Conservation (phyloP, 2,329 filamentous ascomycete genomes). For the Conoideocrella luteorostrata region DNA sequence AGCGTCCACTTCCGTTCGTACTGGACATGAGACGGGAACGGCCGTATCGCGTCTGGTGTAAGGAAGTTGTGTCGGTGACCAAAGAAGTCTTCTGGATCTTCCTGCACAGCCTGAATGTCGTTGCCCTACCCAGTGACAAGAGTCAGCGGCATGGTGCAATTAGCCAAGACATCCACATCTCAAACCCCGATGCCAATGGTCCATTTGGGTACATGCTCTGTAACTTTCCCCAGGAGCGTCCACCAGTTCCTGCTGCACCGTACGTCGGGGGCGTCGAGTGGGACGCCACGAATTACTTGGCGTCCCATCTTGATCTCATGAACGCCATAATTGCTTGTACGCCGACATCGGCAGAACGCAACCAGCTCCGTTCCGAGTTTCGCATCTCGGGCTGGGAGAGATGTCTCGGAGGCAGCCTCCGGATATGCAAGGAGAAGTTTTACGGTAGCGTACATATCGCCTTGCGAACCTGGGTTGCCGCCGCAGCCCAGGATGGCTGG, state of each 20-base stretch:
- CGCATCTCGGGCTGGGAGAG: conserved; percentile 86
- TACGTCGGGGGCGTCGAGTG: conserved; percentile 97
- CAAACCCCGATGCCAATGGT: conserved; percentile 21
- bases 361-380: conserved; percentile 69
- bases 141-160: conserved; percentile 13
- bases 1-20: conserved; percentile 77
- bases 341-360: conserved; percentile 63
- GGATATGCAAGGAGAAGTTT: conserved; percentile 96
- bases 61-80: conserved; percentile 85
- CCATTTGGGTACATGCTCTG: conserved; percentile 56
- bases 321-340: conserved; percentile 85
- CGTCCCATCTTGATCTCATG: conserved; percentile 84
- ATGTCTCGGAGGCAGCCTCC: conserved; percentile 73
- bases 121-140: conserved; percentile 54
- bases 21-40: conserved; percentile 80
- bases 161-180: not conserved
- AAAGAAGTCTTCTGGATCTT: conserved; percentile 99
- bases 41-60: conserved; percentile 90
- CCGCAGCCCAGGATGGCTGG: conserved; percentile 84
- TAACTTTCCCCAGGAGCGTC: conserved; percentile 78
- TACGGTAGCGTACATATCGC: conserved; percentile 88
- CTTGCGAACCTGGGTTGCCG: conserved; percentile 82
- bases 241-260: conserved; percentile 86
- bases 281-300: conserved; percentile 96
- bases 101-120: conserved; percentile 84